These are phyloP conservation scores for Acrodontium crateriforme DNA, from an alignment of 2,329 filamentous ascomycete genomes.

Conservation along the genomic window DNA sequence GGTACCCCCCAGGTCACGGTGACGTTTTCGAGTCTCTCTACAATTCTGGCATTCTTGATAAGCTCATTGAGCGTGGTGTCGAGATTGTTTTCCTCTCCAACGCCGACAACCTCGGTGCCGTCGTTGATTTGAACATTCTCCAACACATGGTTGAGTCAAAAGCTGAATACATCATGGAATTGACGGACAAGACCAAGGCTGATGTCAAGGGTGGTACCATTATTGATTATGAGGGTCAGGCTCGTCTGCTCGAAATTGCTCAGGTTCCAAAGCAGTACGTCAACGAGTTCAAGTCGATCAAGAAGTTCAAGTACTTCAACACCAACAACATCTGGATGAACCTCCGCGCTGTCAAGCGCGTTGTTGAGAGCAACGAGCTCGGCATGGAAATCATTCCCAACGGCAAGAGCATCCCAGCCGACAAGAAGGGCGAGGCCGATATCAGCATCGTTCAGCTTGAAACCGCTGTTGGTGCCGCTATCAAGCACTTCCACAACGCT, in stretches of 20 bases:
- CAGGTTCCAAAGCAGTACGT: conserved; percentile 99
- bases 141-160: conserved; percentile 99
- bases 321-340: conserved; percentile 99
- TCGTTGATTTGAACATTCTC: conserved; percentile 93
- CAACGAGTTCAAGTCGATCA: conserved; percentile 99
- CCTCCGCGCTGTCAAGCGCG: conserved; percentile 91
- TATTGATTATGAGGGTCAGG: conserved; percentile 96
- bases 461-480: conserved; percentile 94
- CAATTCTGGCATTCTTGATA: conserved; percentile 96
- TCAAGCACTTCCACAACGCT: conserved; percentile 96
- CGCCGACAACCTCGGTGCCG: conserved; percentile 94
- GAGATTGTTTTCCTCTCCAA: conserved; percentile 99
- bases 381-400: conserved; percentile 99
- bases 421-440: conserved; percentile 99
- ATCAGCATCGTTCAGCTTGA: conserved; percentile 96
- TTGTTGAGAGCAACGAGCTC: conserved; percentile 95
- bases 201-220: conserved; percentile 99
- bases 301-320: conserved; percentile 99
- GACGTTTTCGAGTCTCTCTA: conserved; percentile 99
- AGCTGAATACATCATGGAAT: conserved; percentile 98
- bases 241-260: conserved; percentile 93
- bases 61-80: conserved; percentile 87
- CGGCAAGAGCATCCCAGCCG: conserved; percentile 93
- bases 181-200: conserved; percentile 99
- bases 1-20: conserved; percentile 98